Base-by-base conservation (phyloP, 352 stramenopile species). In the Peronospora destructor region DNA sequence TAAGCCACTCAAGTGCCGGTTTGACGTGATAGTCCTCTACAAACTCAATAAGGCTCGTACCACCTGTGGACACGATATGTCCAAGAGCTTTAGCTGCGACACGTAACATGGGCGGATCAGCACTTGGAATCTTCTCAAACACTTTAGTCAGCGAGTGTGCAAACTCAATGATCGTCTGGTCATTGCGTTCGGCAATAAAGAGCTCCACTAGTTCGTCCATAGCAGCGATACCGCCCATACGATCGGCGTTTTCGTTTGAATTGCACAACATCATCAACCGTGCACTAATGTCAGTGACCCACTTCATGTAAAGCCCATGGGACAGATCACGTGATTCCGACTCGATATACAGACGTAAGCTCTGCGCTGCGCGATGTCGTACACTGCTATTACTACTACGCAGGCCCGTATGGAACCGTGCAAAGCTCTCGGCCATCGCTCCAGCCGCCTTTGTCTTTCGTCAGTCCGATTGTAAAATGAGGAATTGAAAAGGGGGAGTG, bases 131-230 rank as follows among this genome's bases (percentile, higher is more conserved):
- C 59, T 91, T 92, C 56, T 94, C 84, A 51, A 94, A 94, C 4
- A 92, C 79, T 47, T 82, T 85, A 7, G 78, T 89, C 32, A 94
- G 76, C 41, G 81, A 88, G 56, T 92, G 81, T 8, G 84, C 84
- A 56, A 92, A 91, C 61, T 92, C 84, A 41, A 91, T 90, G 68
- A 94, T 94, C 6, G 76, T 91, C 73, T 90, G 80, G 68, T 94
- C 84, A 67, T 94, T 91, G 34, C 82, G 71, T 53, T 91, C 81
- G 33, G 77, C 81, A 68, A 92, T 92, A 51, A 94, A 94, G 28
- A 92, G 70, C 60, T 94, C 84, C 30, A 94, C 73, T 30, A 94
- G 75, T 49, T 94, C 78, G 62, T 94, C 84, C 84, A 94, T 94
- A 53, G 84, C 84, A 3, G 80, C 77, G 57, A 94, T 92, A 45